Conservation (phyloP, 139 green algal species). For the Astrephomene gubernaculifera region DNA sequence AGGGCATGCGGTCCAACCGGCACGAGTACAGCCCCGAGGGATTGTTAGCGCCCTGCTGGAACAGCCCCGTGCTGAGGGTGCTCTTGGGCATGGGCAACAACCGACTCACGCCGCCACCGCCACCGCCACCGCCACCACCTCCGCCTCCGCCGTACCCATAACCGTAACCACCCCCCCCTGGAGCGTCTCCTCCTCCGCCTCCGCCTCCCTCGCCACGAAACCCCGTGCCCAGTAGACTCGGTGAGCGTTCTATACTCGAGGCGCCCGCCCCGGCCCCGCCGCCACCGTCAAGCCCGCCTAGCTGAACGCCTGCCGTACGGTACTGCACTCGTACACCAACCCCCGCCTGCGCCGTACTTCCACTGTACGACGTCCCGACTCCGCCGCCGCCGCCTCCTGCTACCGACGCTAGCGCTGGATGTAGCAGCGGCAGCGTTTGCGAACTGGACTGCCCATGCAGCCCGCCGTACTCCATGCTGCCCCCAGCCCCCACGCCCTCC, state of each 20-base stretch:
- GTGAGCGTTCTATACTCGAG: constrained; percentile 24
- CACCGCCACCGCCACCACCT: background rate
- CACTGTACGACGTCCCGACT: background rate
- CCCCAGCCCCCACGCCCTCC: too few species aligned
- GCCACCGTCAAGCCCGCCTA: background rate
- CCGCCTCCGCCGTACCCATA: too few species aligned
- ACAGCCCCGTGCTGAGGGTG: constrained; percentile 30
- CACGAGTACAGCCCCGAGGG: constrained; percentile 31
- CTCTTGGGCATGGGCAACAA: constrained; percentile 17
- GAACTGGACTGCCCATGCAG: background rate
- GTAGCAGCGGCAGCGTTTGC: constrained; percentile 38
- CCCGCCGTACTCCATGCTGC: constrained; percentile 1
- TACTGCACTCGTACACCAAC: background rate
- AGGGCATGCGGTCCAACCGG: constrained; percentile 20
- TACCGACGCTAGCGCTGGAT: constrained; percentile 26
- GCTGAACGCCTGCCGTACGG: background rate
- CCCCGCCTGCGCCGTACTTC: constrained; percentile 10
- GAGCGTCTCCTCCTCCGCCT: too few species aligned
- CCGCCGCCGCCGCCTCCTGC: background rate
- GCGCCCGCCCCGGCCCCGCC: background rate
- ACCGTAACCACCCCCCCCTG: too few species aligned
- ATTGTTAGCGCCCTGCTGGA: constrained; percentile 16
- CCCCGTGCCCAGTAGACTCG: constrained; percentile 22
- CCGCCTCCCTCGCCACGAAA: constrained; percentile 1
- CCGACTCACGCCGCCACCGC: background rate